Percentiles rank a stretch among this genome's conserved stretches.
These are phyloP conservation scores for Flaveria brownii DNA, from an alignment of 129 eudicot genomes.

Conservation along the genomic window DNA sequence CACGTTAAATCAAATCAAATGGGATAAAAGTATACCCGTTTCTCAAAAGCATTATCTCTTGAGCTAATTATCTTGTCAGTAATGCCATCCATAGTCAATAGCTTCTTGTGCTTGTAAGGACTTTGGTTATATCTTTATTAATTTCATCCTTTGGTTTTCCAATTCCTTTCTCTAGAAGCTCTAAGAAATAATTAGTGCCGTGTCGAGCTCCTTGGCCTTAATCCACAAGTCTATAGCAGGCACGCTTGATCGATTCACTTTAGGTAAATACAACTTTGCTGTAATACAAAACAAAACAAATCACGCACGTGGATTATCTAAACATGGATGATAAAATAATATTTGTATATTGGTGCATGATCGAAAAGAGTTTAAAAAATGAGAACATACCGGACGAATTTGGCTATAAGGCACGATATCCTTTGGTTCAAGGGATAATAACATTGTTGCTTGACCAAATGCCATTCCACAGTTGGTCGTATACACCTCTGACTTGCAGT, in stretches of 20 bases:
- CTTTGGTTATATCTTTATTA: conserved; percentile 60
- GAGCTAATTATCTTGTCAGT: conserved; percentile 75
- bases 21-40: not conserved
- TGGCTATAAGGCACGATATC: conserved; percentile 57
- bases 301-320: not conserved
- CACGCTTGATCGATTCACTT: conserved; percentile 50
- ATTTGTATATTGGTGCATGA: not conserved
- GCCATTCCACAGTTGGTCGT: conserved; percentile 70
- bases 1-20: not conserved
- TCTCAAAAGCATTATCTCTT: conserved; percentile 36
- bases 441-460: conserved; percentile 86
- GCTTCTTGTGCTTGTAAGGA: conserved; percentile 66
- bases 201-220: conserved; percentile 75
- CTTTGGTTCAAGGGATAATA: conserved; percentile 67
- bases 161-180: conserved; percentile 65
- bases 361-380: not conserved
- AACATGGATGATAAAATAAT: not conserved
- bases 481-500: conserved; percentile 51
- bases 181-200: conserved; percentile 55
- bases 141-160: conserved; percentile 79
- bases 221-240: conserved; percentile 68
- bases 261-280: conserved; percentile 79
- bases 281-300: conserved; percentile 25
- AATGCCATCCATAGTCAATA: conserved; percentile 80
- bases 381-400: conserved; percentile 52